A percentile compares a stretch with the other conserved stretches of the same genome.
phyloP scores from a whole-genome alignment of 2,329 filamentous ascomycete genomes.

The Dactylellina haptotyla region DNA sequence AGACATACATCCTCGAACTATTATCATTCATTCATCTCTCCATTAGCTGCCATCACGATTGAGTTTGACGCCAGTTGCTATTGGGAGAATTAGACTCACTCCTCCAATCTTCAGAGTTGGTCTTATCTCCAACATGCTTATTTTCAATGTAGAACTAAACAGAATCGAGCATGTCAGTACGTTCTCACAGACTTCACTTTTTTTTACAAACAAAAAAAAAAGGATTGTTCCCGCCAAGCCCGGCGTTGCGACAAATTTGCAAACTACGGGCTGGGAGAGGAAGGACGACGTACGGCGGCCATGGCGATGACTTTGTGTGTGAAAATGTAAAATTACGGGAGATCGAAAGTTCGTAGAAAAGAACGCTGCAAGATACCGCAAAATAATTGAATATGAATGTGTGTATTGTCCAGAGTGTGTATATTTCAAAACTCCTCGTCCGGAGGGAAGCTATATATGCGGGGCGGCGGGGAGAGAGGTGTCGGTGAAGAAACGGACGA shows the following conservation, averaged over 20 bases:
- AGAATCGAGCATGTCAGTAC: conserved; percentile 18
- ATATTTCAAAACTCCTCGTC: too few relatives aligned
- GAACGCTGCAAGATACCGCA: background rate
- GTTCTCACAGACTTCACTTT: background rate
- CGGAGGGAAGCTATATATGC: too few relatives aligned
- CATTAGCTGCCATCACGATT: background rate
- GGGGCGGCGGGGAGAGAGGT: background rate
- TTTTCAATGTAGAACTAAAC: conserved; percentile 77
- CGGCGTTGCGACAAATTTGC: conserved; percentile 38
- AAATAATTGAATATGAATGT: too few relatives aligned
- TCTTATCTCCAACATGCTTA: conserved; percentile 79
- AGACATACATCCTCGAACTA: conserved; percentile 59
- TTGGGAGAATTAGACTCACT: conserved; percentile 67
- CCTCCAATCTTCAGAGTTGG: conserved; percentile 81
- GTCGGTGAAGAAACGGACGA: background rate
- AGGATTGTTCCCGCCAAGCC: background rate
- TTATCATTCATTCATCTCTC: background rate
- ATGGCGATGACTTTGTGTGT: conserved; percentile 4
- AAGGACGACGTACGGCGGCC: conserved; percentile 48
- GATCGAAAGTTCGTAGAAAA: background rate
- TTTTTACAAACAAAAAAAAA: background rate
- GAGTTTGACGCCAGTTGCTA: conserved; percentile 56
- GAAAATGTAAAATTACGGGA: background rate
- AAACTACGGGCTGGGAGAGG: conserved; percentile 20
- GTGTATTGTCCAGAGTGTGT: too few relatives aligned